Percentiles rank a stretch among this genome's conserved stretches.
These are phyloP conservation scores for Dentipellis sp. DNA, from an alignment of 768 basidiomycete species.

Conservation along the genomic window DNA sequence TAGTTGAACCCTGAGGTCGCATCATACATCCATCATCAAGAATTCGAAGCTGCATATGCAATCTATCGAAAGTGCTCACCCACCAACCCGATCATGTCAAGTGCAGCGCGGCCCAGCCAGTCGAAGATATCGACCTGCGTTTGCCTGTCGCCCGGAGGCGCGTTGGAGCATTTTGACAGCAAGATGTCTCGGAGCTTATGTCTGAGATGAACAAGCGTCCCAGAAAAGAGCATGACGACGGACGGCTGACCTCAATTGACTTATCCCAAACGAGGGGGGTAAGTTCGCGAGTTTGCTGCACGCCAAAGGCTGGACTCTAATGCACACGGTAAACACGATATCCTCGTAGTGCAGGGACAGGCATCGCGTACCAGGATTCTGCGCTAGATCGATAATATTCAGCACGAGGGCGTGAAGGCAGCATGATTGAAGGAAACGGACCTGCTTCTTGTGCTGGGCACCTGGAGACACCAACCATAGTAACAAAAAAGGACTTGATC, in stretches of 20 bases:
- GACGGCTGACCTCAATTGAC: background rate
- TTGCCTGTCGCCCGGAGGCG: background rate
- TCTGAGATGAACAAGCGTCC: background rate
- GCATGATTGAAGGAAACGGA: background rate
- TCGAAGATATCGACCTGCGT: background rate
- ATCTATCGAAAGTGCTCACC: background rate
- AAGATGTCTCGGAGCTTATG: background rate
- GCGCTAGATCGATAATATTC: background rate
- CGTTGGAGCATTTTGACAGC: background rate
- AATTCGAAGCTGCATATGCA: background rate
- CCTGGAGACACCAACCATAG: background rate
- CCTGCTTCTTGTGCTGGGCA: background rate
- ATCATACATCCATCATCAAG: background rate
- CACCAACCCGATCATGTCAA: conserved; percentile 2
- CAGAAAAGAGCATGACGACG: background rate
- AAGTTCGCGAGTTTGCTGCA: background rate
- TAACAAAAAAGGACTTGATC: background rate
- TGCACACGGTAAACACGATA: too few relatives aligned
- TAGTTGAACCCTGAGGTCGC: background rate
- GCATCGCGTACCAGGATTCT: background rate
- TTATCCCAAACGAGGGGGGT: background rate
- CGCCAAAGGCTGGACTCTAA: conserved; percentile 4
- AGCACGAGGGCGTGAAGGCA: background rate
- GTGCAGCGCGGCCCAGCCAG: background rate
- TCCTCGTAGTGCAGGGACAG: background rate